Conservation (phyloP, 2,329 filamentous ascomycete species). For the Aspergillus versicolor region DNA sequence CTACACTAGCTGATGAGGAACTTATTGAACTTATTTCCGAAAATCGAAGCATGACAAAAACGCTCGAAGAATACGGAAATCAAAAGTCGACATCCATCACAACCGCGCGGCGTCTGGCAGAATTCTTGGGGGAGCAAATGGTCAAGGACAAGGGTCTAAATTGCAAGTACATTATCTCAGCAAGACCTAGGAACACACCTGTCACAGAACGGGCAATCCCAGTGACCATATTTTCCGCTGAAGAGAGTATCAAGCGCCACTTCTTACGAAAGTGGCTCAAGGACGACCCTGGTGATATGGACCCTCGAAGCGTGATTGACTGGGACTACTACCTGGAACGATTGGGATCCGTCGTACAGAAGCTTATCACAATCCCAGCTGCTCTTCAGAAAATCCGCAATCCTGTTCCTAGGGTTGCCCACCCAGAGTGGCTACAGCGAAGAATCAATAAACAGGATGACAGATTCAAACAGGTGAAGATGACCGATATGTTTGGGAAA, state of each 20-base stretch:
- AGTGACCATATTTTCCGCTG: conserved; percentile 95
- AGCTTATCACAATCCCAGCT: conserved; percentile 96
- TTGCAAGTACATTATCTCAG: conserved; percentile 98
- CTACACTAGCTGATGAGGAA: conserved; percentile 91
- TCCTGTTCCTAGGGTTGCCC: conserved; percentile 86
- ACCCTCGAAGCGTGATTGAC: conserved; percentile 84
- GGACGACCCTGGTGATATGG: conserved; percentile 87
- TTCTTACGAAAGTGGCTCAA: conserved; percentile 95
- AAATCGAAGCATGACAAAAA: conserved; percentile 97
- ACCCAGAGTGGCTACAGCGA: conserved; percentile 95
- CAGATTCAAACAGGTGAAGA: conserved; percentile 96
- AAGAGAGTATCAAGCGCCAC: conserved; percentile 79
- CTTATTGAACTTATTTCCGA: conserved; percentile 99
- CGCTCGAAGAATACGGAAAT: conserved; percentile 87
- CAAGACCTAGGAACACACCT: conserved; percentile 79
- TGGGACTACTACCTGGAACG: conserved; percentile 98
- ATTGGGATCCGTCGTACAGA: conserved; percentile 95
- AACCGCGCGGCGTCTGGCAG: conserved; percentile 87
- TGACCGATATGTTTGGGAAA: conserved; percentile 81
- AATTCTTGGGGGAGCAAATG: conserved; percentile 98
- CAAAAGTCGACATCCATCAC: conserved; percentile 99
- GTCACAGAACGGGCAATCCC: conserved; percentile 94
- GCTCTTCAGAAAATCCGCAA: conserved; percentile 94
- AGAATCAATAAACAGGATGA: conserved; percentile 95
- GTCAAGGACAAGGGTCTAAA: conserved; percentile 98